Evolutionary conservation across 805 yeast genomes (phyloP).

Genomic region (Blastobotrys parvus): DNA sequence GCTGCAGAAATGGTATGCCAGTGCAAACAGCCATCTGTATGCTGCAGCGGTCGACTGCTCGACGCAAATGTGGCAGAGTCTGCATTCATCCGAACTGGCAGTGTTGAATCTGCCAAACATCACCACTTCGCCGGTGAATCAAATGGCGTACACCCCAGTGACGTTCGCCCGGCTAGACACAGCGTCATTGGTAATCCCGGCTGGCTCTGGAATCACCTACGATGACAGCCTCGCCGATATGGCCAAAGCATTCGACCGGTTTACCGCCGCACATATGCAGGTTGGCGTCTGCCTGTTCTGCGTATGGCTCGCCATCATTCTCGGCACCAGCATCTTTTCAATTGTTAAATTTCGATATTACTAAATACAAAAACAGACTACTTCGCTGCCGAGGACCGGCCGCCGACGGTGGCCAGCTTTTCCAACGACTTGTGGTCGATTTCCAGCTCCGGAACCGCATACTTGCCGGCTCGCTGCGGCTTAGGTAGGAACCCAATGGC

Average conservation of each 20-base stretch:
- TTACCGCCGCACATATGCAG: slow-evolving; percentile 4
- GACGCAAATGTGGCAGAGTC: too few species aligned
- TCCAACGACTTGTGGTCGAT: slow-evolving; percentile 32
- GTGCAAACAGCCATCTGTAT: neutral
- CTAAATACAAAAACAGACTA: neutral
- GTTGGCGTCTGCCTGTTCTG: slow-evolving; percentile 5
- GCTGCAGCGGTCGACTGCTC: neutral
- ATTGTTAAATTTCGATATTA: slow-evolving; percentile 38
- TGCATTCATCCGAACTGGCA: too few species aligned
- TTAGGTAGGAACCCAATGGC: slow-evolving; percentile 70
- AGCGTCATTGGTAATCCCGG: too few species aligned
- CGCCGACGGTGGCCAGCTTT: slow-evolving; percentile 7
- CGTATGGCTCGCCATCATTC: slow-evolving; percentile 6
- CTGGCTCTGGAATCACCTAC: too few species aligned
- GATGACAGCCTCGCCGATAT: neutral
- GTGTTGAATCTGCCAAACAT: too few species aligned
- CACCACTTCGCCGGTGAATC: too few species aligned
- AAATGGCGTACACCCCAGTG: too few species aligned
- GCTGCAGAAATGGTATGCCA: neutral
- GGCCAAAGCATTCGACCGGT: neutral
- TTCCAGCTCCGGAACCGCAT: slow-evolving; percentile 45
- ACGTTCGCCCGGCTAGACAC: too few species aligned
- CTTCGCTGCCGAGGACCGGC: slow-evolving; percentile 33
- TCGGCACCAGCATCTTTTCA: slow-evolving; percentile 2
- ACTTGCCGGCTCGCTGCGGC: slow-evolving; percentile 33